Conservation (phyloP, 495 filamentous ascomycete genomes). For the Penicillium angulare region DNA sequence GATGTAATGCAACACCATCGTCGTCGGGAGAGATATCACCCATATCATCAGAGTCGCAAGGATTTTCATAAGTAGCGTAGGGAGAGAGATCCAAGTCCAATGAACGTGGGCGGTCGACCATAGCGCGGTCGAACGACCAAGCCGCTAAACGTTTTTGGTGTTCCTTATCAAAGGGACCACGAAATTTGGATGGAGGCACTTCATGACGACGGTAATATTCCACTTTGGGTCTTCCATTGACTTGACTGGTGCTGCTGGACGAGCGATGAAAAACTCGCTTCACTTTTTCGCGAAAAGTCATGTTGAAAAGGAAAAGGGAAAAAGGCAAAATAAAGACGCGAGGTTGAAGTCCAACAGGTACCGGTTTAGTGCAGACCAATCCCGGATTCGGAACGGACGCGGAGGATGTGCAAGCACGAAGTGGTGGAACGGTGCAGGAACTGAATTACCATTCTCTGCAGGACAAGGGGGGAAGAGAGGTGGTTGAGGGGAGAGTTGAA, state of each 20-base stretch:
- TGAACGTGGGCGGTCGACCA: conserved; percentile 34
- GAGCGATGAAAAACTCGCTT: conserved; percentile 39
- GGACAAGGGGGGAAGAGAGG: not conserved
- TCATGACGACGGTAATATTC: conserved; percentile 53
- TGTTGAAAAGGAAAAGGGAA: conserved; percentile 11
- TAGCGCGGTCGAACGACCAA: conserved; percentile 48
- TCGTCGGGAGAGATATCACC: conserved; percentile 19
- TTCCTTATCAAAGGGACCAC: conserved; percentile 49
- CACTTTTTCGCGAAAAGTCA: conserved; percentile 50
- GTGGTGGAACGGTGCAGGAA: conserved; percentile 3
- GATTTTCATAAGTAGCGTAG: conserved; percentile 30
- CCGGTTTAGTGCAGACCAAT: conserved; percentile 27
- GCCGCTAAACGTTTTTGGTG: conserved; percentile 50
- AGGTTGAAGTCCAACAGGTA: conserved; percentile 22
- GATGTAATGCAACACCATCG: conserved; percentile 27
- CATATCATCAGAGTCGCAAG: conserved; percentile 11
- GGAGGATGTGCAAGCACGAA: conserved; percentile 40
- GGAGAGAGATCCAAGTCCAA: conserved; percentile 40
- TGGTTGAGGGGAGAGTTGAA: not conserved
- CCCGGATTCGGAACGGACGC: conserved; percentile 37
- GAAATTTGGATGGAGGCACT: conserved; percentile 52
- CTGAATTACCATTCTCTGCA: conserved; percentile 19
- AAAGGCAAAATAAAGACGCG: no score
- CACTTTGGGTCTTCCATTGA: conserved; percentile 40
- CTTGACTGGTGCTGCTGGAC: conserved; percentile 27